A percentile compares a stretch with the other conserved stretches of the same genome.
Conservation (phyloP, 2,329 filamentous ascomycete species). For the Ascochyta lentis region DNA sequence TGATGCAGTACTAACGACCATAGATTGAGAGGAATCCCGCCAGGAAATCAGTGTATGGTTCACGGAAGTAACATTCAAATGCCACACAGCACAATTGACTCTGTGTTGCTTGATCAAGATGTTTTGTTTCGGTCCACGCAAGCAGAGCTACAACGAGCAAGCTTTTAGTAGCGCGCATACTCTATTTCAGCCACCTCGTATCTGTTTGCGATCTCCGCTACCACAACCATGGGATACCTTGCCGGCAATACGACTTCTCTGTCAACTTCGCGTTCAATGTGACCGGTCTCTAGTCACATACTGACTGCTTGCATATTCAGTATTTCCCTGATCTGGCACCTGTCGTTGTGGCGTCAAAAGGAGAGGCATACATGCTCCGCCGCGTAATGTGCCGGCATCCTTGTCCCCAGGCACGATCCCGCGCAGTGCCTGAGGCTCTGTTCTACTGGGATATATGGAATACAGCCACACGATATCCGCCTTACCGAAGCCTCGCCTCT, state of each 20-base stretch:
- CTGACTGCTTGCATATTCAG: no score
- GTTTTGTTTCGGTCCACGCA: not conserved
- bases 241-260: no score
- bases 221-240: no score
- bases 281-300: no score
- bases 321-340: no score
- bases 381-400: no score
- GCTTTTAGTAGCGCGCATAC: not conserved
- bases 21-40: not conserved
- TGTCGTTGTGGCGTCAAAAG: no score
- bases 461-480: not conserved
- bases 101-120: not conserved
- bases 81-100: not conserved
- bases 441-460: not conserved
- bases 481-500: not conserved
- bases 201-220: no score
- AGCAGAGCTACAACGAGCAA: not conserved
- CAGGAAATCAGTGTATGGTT: slow-evolving; percentile 9
- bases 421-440: no score
- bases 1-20: not conserved
- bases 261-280: no score
- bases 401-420: no score
- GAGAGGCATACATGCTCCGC: no score
- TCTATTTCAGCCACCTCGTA: not conserved
- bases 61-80: not conserved